These are phyloP conservation scores for Gossypium schwendimanii DNA, from an alignment of 441 rosid species.

Conservation along the genomic window DNA sequence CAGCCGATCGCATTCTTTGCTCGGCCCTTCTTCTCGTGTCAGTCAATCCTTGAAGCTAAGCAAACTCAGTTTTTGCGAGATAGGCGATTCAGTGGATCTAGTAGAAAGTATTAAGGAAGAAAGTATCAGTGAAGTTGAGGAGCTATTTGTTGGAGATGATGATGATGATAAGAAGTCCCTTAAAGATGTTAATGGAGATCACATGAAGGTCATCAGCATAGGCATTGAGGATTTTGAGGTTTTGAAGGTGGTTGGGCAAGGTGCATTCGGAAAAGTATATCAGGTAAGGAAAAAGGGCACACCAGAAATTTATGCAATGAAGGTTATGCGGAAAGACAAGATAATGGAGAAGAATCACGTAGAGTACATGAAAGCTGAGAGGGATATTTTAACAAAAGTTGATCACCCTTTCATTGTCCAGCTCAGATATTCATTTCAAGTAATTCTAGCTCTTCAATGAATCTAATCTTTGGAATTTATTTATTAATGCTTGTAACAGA, in stretches of 20 bases:
- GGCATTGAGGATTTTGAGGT: constrained; percentile 82
- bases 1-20: constrained; percentile 80
- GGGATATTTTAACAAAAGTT: constrained; percentile 71
- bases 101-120: constrained; percentile 36
- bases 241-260: constrained; percentile 88
- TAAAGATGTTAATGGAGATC: constrained; percentile 21
- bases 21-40: constrained; percentile 64
- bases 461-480: neutral
- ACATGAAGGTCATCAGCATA: constrained; percentile 27
- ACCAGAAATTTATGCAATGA: constrained; percentile 84
- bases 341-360: constrained; percentile 89
- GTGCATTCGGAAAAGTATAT: constrained; percentile 89
- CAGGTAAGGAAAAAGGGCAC: constrained; percentile 84
- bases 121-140: constrained; percentile 31
- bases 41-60: constrained; percentile 56
- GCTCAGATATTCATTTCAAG: constrained; percentile 86
- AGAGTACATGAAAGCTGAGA: constrained; percentile 91
- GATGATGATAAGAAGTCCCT: constrained; percentile 18
- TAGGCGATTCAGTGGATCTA: constrained; percentile 39
- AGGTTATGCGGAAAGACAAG: constrained; percentile 93
- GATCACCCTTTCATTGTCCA: constrained; percentile 92
- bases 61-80: constrained; percentile 53
- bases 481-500: neutral
- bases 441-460: constrained; percentile 17
- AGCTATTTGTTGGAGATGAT: constrained; percentile 27